Base-by-base conservation (phyloP, 2,329 filamentous ascomycete genomes). In the Teratosphaeria pseudoeucalypti region DNA sequence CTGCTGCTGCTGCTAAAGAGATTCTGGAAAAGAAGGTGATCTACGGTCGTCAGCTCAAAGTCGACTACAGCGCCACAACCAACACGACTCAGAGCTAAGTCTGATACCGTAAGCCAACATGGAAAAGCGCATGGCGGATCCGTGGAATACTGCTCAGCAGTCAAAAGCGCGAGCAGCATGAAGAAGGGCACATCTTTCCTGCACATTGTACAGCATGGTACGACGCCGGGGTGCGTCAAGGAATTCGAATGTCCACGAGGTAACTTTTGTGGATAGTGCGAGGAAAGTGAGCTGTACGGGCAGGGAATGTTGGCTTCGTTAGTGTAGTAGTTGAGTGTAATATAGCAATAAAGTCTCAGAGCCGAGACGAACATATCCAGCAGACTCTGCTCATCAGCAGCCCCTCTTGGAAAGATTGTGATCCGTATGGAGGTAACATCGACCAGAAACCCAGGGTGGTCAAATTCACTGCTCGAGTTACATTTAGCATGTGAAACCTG, bases 1-100 rank as follows among this genome's bases (percentile, higher is more conserved):
- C 83, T 62, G 89, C 90, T n/a, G 68, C 75, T 58, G 77, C 76
- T 62, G 90, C 83, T 0, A 77, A 77, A 67, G 81, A 84, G 58
- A 65, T 77, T 14, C 76, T 95, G 47, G 64, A 73, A 57, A 74
- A 76, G 26, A 82, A 83, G 73, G 73, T 77, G 55, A 76, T 92
- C n/a, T 86, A 86, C 66, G 86, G 85, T 52, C 82, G 90, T 58
- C 70, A 73, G 57, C 75, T 95, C 64, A 81, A 81, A 59, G 66
- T 92, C 27, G 87, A 90, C 72, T 95, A 76, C 75, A 81, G 59
- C 37, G n/a, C 59, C 19, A 23, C 47, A 12, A 54, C 10, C 19
- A 54, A 19, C 16, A 37, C 56, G 12, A 57, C 55, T 5, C 39
- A 47, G 34, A 27, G 14, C 37, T 52, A 58, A 27, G 11, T 16